A percentile compares a stretch with the other conserved stretches of the same genome.
Evolutionary conservation across 345 rosid genomes (phyloP).

Genomic region (Excoecaria cochinchinensis): DNA sequence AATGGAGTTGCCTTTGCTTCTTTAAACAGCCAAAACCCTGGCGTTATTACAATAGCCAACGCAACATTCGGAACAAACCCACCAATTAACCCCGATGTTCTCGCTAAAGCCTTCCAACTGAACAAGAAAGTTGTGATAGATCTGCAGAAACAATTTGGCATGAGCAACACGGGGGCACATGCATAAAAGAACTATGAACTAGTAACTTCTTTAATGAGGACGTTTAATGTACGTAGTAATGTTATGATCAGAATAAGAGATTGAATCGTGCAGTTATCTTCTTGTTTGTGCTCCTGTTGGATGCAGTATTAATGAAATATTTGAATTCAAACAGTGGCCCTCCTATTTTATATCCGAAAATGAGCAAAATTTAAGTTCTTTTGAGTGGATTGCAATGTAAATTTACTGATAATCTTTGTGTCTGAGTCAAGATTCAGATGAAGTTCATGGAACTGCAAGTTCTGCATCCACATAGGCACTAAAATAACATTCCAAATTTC

Average conservation of each 20-base stretch:
- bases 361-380: too few relatives aligned
- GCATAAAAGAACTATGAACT: not conserved
- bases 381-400: too few relatives aligned
- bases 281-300: not conserved
- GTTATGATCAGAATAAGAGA: not conserved
- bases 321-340: not conserved
- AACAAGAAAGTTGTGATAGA: not conserved
- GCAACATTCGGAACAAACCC: constrained; percentile 9
- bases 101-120: constrained; percentile 19
- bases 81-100: constrained; percentile 14
- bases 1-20: constrained; percentile 17
- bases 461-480: too few relatives aligned
- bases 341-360: too few relatives aligned
- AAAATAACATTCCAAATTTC: too few relatives aligned
- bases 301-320: not conserved
- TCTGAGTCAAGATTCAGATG: too few relatives aligned
- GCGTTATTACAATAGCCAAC: constrained; percentile 14
- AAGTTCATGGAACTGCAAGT: too few relatives aligned
- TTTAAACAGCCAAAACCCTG: constrained; percentile 23
- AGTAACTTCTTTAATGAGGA: not conserved
- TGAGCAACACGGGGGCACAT: not conserved
- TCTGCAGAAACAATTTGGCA: constrained; percentile 9
- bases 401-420: too few relatives aligned
- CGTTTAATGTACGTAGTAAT: not conserved
- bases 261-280: not conserved